phyloP scores from a whole-genome alignment of 768 basidiomycete species.

The Daedalea quercina region DNA sequence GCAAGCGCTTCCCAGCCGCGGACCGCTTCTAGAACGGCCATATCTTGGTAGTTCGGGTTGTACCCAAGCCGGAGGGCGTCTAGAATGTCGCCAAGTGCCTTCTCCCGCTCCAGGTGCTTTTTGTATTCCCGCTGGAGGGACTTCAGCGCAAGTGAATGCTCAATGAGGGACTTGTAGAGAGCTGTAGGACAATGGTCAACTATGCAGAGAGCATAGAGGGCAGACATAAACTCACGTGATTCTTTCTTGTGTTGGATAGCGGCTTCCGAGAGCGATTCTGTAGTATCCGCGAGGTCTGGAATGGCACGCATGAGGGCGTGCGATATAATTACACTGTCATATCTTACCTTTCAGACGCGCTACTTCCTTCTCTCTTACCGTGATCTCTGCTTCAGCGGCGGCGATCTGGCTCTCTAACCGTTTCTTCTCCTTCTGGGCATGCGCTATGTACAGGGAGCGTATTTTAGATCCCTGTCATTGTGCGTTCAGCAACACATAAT shows the following conservation, averaged over 20 bases:
- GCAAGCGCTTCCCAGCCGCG: slow-evolving; percentile 84
- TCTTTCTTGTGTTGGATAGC: slow-evolving; percentile 80
- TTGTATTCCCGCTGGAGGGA: slow-evolving; percentile 70
- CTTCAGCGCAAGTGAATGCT: slow-evolving; percentile 69
- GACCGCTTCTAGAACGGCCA: slow-evolving; percentile 96
- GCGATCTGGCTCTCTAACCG: slow-evolving; percentile 63
- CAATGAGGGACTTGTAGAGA: slow-evolving; percentile 66
- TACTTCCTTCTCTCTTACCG: slow-evolving; percentile 61
- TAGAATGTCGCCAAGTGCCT: slow-evolving; percentile 77
- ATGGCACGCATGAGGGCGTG: background rate
- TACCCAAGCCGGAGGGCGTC: slow-evolving; percentile 75
- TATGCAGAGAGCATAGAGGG: background rate
- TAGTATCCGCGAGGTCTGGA: slow-evolving; percentile 68
- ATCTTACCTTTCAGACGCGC: slow-evolving; percentile 59
- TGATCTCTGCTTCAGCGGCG: slow-evolving; percentile 52
- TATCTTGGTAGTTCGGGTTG: slow-evolving; percentile 99
- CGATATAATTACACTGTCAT: background rate
- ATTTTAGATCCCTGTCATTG: slow-evolving; percentile 78
- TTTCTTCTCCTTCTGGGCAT: slow-evolving; percentile 84
- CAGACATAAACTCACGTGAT: slow-evolving; percentile 56
- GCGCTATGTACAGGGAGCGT: slow-evolving; percentile 79
- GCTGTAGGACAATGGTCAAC: slow-evolving; percentile 39
- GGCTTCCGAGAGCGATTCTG: slow-evolving; percentile 73
- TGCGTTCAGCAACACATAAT: no score
- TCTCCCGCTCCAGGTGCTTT: slow-evolving; percentile 68